Evolutionary conservation across 305 asterid species (phyloP), one percentile per base, ranked within the genome.

Genomic region (Fraxinus dipetala): DNA sequence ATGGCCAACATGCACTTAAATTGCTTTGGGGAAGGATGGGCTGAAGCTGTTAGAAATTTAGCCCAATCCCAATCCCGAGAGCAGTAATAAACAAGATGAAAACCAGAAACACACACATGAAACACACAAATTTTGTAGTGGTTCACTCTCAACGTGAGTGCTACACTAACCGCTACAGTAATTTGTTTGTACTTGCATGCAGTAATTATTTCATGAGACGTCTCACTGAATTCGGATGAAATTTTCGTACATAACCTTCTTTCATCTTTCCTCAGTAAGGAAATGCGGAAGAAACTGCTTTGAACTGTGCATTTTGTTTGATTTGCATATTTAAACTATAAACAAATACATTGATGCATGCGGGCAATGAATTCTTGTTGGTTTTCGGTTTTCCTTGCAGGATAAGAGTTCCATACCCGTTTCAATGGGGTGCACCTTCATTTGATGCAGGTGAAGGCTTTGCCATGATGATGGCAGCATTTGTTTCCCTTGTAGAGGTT

Each of bases 381-480:
- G 16, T 18, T 9, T 8, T 43, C 30, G 9, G 69, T 7, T 78
- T 79, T 61, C 18, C 38, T 3, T 78, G 84, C 90, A 90, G 93
- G 94, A 88, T 90, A 83, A 82, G 90, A 72, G 85, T 90, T 24
- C 94, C 94, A 26, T 90, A 90, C 80, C 94, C 94, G 9, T 90
- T 90, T 40, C 93, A 90, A 48, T 89, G 93, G 93, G 93, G 93
- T 48, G 86, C 93, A 10, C 94, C 94, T 69, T 89, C 91, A 0
- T 90, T 90, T 45, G 89, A 90, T 80, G 91, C 94, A n/a, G 94
- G 94, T 26, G 94, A 90, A 81, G 87, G 87, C 40, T 90, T 90
- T 79, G 90, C 94, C 24, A 90, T 90, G 94, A 90, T 89, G 94
- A 88, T 90, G 94, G 89, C 94, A 82, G 90, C 90, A 13, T 90